A percentile compares a stretch with the other conserved stretches of the same genome.
Evolutionary conservation across 2,329 filamentous ascomycete genomes (phyloP).

Genomic region (Microdochium paspali): DNA sequence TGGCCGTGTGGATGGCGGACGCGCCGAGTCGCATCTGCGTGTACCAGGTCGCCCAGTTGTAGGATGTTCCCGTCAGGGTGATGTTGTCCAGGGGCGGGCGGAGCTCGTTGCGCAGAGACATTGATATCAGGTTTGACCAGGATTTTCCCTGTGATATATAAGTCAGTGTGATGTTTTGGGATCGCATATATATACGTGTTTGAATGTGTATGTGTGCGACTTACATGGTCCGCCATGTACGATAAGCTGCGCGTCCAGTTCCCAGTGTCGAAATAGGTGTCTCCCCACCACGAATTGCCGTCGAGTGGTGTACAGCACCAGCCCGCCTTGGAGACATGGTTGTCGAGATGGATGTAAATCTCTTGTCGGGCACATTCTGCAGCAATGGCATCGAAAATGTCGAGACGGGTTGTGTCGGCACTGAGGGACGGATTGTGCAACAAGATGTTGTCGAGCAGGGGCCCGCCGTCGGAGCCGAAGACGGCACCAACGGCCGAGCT

Average conservation of each 20-base stretch:
- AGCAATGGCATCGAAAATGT: slow-evolving; percentile 52
- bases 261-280: slow-evolving; percentile 44
- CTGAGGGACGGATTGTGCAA: slow-evolving; percentile 47
- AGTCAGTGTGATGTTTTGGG: too few species aligned
- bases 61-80: slow-evolving; percentile 23
- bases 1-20: slow-evolving; percentile 37
- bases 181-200: too few species aligned
- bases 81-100: slow-evolving; percentile 30
- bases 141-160: slow-evolving; percentile 24
- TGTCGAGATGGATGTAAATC: slow-evolving; percentile 52
- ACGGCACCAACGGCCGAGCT: slow-evolving; percentile 32
- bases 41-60: slow-evolving; percentile 51
- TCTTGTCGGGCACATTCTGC: slow-evolving; percentile 44
- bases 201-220: not conserved
- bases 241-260: slow-evolving; percentile 52
- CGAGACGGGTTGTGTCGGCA: slow-evolving; percentile 40
- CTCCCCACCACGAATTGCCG: slow-evolving; percentile 53
- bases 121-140: slow-evolving; percentile 37
- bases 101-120: slow-evolving; percentile 45
- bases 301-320: slow-evolving; percentile 49
- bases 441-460: slow-evolving; percentile 40
- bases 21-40: slow-evolving; percentile 36
- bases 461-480: slow-evolving; percentile 43
- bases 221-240: slow-evolving; percentile 47
- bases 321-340: slow-evolving; percentile 47